Evolutionary conservation across 148 eudicot genomes (phyloP), one percentile per base, ranked within the genome.

Genomic region (Salicornia ramosissima): DNA sequence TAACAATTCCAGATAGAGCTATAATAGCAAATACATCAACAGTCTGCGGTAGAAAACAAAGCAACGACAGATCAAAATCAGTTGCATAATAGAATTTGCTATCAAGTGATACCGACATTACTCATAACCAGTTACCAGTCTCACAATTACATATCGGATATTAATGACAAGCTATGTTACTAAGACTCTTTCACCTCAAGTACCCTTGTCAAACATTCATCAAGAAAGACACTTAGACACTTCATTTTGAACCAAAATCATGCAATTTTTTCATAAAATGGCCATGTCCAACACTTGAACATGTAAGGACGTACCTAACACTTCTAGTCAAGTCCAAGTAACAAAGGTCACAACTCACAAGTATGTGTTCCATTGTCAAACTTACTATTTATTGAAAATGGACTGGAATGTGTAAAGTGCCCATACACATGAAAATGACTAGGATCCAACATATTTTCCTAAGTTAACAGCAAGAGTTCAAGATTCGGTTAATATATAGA

Each of bases 1-100:
- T 87, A 65, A 94, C 71, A 80, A 94, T 94, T 84, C 98, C 98
- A 82, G 98, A 94, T 79, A 94, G 83, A 74, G 98, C 97, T 85
- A 94, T 88, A 81, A 94, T 83, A 80, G 98, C 98, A 82, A 94
- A 94, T 61, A 94, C 98, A 90, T 94, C 97, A 83, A 94, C 98
- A 79, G 98, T 87, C 98, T 94, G 94, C 71, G 79, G 75, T 56
- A 83, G 60, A 76, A 78, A 82, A 63, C 64, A 83, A 73, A 79
- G 40, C 71, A 33, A 68, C 71, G 58, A 39, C 14, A 74, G 54
- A 71, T 64, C 31, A 22, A 67, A 65, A 49, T 68, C 30, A 84
- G 71, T 79, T 45, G 60, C 80, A 74, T 16, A 67, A 54, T 11
- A 29, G n/a, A 65, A 49, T 11, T 59, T 50, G 45, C 22, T 53